Evolutionary conservation across 2,329 filamentous ascomycete species (phyloP), one percentile per base, ranked within the genome.

Genomic region (Pleomassaria siparia): DNA sequence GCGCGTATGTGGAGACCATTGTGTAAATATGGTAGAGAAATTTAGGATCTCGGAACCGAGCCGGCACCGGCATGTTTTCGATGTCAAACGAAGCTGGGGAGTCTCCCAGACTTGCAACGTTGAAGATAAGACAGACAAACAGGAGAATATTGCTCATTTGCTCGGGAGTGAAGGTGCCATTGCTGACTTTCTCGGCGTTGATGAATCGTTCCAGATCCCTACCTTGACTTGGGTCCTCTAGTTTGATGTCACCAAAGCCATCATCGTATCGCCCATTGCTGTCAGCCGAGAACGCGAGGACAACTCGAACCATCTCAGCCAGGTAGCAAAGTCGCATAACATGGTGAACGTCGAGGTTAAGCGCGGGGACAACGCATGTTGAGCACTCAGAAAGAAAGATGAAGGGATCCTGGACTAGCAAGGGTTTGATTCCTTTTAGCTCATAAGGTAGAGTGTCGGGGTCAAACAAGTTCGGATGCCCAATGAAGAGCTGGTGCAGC

Each of bases 271-370:
- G 25, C 5, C 47, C 51, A 16, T 46, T 51, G 8, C 40, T 47
- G 16, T 47, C 55, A 26, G 49, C 44, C 9, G 57, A 71, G 62
- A 81, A 82, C 7, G 80, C 76, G 12, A 84, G 65, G 13, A 90
- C 80, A 5, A 91, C 85, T 72, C 95, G 95, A 50, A 95, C 84
- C 47, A 99, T 84, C 71, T 99, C 94, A 2, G 89, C 89, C 46
- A 95, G 79, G 65, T 95, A 96, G 72, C 91, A 96, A 37, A 97
- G 76, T 29, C 87, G 85, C 41, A 97, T 72, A 43, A 97, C 71
- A 67, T 96, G 88, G 32, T 86, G 81, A 33, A 95, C 83, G 46
- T 95, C 88, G 30, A 89, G 79, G 32, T 81, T 76, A 22, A 90
- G 80, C 2, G 85, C 80, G 8, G 86, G 80, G 6, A 82, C 79